Percentiles rank a stretch among this genome's conserved stretches.
Conservation (phyloP, 2,329 filamentous ascomycete species). For the Fonsecaea monophora region DNA sequence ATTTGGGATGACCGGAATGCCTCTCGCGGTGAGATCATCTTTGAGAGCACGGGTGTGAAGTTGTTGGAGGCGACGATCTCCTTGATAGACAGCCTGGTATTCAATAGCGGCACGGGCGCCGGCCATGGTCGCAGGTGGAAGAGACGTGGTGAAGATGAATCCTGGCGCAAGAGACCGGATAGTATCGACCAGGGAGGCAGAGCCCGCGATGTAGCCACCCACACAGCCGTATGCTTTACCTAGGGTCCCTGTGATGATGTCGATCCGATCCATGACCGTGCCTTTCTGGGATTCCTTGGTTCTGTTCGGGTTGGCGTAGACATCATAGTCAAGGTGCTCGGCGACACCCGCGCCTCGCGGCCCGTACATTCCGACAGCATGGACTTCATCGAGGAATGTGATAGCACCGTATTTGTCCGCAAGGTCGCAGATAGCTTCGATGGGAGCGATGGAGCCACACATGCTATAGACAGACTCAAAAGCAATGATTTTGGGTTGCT, state of each 20-base stretch:
- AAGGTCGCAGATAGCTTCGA: conserved; percentile 92
- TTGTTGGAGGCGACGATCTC: conserved; percentile 90
- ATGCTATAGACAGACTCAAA: conserved; percentile 99
- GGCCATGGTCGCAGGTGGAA: conserved; percentile 96
- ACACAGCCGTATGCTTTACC: conserved; percentile 98
- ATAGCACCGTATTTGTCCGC: conserved; percentile 97
- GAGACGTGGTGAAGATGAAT: conserved; percentile 98
- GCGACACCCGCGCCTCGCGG: conserved; percentile 94
- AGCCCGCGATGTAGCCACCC: conserved; percentile 95
- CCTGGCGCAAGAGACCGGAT: conserved; percentile 93
- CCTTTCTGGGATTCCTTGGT: conserved; percentile 64
- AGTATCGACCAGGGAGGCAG: conserved; percentile 82
- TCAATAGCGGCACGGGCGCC: conserved; percentile 90
- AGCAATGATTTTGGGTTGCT: conserved; percentile 95
- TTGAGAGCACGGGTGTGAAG: conserved; percentile 96
- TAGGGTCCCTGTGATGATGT: conserved; percentile 96
- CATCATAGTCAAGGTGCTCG: conserved; percentile 94
- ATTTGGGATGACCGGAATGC: conserved; percentile 97
- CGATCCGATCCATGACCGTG: conserved; percentile 92
- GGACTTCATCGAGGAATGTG: conserved; percentile 97
- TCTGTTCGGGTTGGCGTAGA: conserved; percentile 72
- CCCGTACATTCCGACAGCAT: conserved; percentile 99
- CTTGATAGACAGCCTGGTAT: conserved; percentile 84
- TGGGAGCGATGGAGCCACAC: conserved; percentile 96
- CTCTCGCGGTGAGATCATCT: conserved; percentile 74